A percentile compares a stretch with the other conserved stretches of the same genome.
Evolutionary conservation across 2,329 filamentous ascomycete genomes (phyloP).

Genomic region (Berkeleyomyces rouxiae): DNA sequence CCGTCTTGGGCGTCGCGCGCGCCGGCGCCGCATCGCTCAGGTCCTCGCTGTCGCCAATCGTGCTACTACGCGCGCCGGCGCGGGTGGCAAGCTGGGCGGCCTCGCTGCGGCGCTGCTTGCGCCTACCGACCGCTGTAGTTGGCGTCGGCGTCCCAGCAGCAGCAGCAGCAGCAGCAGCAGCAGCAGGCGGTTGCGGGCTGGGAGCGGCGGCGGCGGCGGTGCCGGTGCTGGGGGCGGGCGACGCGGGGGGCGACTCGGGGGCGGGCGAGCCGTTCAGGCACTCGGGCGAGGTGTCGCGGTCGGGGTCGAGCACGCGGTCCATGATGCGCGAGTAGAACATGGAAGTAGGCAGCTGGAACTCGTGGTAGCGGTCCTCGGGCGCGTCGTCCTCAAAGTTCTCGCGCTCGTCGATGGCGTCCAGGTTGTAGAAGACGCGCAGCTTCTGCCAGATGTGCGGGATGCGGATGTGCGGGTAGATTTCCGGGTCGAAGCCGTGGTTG

Average conservation of each 20-base stretch:
- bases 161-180: background rate
- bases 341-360: constrained; percentile 43
- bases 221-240: background rate
- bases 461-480: constrained; percentile 58
- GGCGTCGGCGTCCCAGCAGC: background rate
- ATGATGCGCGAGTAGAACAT: constrained; percentile 27
- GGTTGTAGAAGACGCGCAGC: constrained; percentile 65
- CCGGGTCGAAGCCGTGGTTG: constrained; percentile 62
- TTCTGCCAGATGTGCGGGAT: constrained; percentile 90
- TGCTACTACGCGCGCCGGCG: constrained; percentile 22
- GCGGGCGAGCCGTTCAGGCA: constrained; percentile 13
- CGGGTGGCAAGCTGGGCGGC: background rate
- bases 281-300: constrained; percentile 8
- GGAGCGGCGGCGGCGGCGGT: background rate
- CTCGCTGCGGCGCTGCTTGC: constrained; percentile 12
- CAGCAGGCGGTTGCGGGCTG: background rate
- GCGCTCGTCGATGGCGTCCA: constrained; percentile 71
- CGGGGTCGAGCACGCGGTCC: constrained; percentile 20
- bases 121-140: constrained; percentile 20
- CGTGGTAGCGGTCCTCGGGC: constrained; percentile 43
- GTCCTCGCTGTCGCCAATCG: constrained; percentile 36
- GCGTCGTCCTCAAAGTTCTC: constrained; percentile 49
- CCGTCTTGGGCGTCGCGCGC: constrained; percentile 19
- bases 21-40: constrained; percentile 26
- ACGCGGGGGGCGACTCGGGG: background rate